These are phyloP conservation scores for Mortierella antarctica DNA, from an alignment of 192 early-diverging fungal species.

Conservation along the genomic window DNA sequence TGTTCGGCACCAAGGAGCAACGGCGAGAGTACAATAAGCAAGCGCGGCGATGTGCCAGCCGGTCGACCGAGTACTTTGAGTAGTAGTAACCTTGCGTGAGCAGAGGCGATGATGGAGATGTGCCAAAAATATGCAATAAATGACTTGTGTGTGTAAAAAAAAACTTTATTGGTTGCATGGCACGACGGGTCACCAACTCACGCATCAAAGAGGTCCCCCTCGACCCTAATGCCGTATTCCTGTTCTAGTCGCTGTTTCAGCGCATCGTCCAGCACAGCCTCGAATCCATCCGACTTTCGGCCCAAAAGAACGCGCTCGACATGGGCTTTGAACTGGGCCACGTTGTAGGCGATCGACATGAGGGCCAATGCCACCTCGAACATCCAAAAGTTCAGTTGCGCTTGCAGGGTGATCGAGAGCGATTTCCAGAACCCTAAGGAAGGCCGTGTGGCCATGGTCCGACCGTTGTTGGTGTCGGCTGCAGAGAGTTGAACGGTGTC, in stretches of 20 bases:
- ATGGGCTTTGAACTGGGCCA: slow-evolving; percentile 56
- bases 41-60: slow-evolving; percentile 44
- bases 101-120: not conserved
- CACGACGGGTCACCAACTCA: slow-evolving; percentile 36
- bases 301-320: slow-evolving; percentile 51
- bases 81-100: not conserved
- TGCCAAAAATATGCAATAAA: not conserved
- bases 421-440: slow-evolving; percentile 17
- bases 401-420: slow-evolving; percentile 23
- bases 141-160: not conserved
- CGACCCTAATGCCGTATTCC: slow-evolving; percentile 83
- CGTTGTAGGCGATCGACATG: slow-evolving; percentile 70
- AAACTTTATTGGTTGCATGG: too few species aligned
- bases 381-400: slow-evolving; percentile 56
- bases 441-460: not conserved
- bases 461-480: not conserved
- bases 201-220: slow-evolving; percentile 80
- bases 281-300: slow-evolving; percentile 64
- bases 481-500: slow-evolving; percentile 2
- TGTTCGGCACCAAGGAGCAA: slow-evolving; percentile 52
- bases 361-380: slow-evolving; percentile 70
- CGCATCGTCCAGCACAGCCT: slow-evolving; percentile 78
- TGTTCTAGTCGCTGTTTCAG: slow-evolving; percentile 74
- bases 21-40: slow-evolving; percentile 52
- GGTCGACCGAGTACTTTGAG: slow-evolving; percentile 48